Evolutionary conservation across 2,329 filamentous ascomycete genomes (phyloP).

Genomic region (Neofusicoccum cordaticola): DNA sequence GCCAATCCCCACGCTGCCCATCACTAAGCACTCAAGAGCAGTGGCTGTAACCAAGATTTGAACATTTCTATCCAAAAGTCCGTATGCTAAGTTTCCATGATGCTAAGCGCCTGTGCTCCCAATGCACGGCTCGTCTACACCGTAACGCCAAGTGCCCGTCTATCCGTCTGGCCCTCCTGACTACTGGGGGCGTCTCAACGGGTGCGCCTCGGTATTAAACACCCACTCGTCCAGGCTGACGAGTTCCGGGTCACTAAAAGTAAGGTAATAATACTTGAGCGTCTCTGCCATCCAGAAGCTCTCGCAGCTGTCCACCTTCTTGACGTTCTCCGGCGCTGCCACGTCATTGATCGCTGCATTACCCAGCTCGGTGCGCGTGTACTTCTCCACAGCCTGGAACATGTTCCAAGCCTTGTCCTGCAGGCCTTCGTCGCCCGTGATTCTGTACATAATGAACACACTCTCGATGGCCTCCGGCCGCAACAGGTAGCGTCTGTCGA

Average conservation of each 20-base stretch:
- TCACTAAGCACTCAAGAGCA: not conserved
- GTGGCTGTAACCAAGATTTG: too few species aligned
- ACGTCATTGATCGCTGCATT: slow-evolving; percentile 65
- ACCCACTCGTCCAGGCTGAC: slow-evolving; percentile 68
- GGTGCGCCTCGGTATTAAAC: slow-evolving; percentile 57
- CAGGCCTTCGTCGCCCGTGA: slow-evolving; percentile 70
- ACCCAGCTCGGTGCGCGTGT: slow-evolving; percentile 63
- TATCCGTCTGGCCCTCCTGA: not conserved
- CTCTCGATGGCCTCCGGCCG: slow-evolving; percentile 62
- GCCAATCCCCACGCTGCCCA: not conserved
- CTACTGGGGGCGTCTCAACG: slow-evolving; percentile 40
- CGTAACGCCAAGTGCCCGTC: not conserved
- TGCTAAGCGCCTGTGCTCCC: too few species aligned
- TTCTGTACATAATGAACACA: slow-evolving; percentile 83
- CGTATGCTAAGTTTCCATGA: not conserved
- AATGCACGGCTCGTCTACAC: not conserved
- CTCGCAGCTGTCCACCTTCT: slow-evolving; percentile 43
- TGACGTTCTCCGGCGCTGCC: slow-evolving; percentile 24
- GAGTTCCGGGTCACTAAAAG: slow-evolving; percentile 68
- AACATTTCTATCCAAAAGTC: not conserved
- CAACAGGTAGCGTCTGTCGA: slow-evolving; percentile 33
- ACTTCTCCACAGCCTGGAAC: slow-evolving; percentile 67
- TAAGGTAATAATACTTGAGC: slow-evolving; percentile 85
- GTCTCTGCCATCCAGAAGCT: slow-evolving; percentile 91
- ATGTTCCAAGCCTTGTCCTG: slow-evolving; percentile 80